Base-by-base conservation (phyloP, 495 filamentous ascomycete genomes). In the Penicillium pulvis region DNA sequence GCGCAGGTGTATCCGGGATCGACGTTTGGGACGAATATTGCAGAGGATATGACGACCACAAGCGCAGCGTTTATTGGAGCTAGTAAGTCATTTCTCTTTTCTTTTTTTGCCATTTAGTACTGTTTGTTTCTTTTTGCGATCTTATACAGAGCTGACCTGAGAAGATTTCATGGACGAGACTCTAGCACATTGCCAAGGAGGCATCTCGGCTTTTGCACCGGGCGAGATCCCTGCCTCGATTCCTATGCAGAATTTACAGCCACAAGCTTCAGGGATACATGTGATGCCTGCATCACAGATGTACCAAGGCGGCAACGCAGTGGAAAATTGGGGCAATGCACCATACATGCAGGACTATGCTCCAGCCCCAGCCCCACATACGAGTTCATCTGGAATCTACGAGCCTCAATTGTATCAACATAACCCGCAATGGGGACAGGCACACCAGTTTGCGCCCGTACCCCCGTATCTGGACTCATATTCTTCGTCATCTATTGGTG, bases 141-240 rank as follows among this genome's bases (percentile, higher is more conserved):
- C 9, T 6, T 30, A 12, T 23, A 55, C 28, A 41, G 6, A 47
- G 41, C 53, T 45, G 26, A 55, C 28, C 20, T 4, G 26, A 3
- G 26, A 33, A 65, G 62, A 60, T 55, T 16, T 49, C 14, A 24
- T 58, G 24, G 55, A 64, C 39, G 12, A 54, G 24, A 51, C 42
- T 7, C 49, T 57, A 35, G 16, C 59, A 17, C 33, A 51, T 35
- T 60, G 16, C 30, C 64, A 59, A 49, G 58, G 47, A 43, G 46
- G 42, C 30, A 55, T 66, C 4, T 28, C 57, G 24, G 46, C 51
- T 12, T 62, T 62, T 35, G 35, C 55, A 24, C 57, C 43, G 9
- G 53, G 48, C 11, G 58, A 64, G 8, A 58, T 60, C 28, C 48
- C 63, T 16, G 51, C 43, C 6, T 56, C 60, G 3, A 43, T 54